Evolutionary conservation across 306 rosid genomes (phyloP).

Genomic region (Cyamopsis tetragonoloba): DNA sequence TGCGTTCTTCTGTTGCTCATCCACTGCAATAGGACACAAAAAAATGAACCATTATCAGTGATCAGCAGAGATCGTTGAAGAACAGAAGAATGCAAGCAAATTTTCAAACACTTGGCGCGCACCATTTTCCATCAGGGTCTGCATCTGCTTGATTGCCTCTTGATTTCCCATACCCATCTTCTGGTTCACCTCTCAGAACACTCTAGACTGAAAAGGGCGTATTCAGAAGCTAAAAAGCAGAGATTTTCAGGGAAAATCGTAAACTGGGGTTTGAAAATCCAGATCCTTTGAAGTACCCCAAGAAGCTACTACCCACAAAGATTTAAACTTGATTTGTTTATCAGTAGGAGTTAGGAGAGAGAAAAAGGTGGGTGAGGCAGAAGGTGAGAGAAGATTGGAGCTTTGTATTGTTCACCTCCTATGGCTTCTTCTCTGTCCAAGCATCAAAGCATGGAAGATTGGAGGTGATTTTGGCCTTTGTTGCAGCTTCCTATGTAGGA

Average conservation of each 20-base stretch:
- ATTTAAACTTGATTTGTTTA: not conserved
- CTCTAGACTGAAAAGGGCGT: conserved; percentile 3
- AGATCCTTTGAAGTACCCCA: conserved; percentile 16
- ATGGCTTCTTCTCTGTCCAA: not conserved
- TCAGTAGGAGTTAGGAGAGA: not conserved
- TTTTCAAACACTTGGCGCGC: conserved; percentile 13
- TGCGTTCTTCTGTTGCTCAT: conserved; percentile 61
- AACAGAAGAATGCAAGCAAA: conserved; percentile 15
- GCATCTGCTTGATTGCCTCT: conserved; percentile 75
- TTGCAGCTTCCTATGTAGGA: conserved; percentile 20
- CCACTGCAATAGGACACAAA: conserved; percentile 46
- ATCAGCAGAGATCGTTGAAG: conserved; percentile 28
- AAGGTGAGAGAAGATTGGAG: conserved; percentile 16
- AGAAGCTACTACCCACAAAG: not conserved
- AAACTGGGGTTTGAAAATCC: conserved; percentile 23
- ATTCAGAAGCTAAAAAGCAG: conserved; percentile 4
- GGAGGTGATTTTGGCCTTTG: conserved; percentile 21
- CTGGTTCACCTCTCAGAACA: conserved; percentile 1
- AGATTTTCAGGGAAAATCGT: conserved; percentile 1
- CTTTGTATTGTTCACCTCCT: conserved; percentile 18
- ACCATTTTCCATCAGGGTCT: conserved; percentile 67
- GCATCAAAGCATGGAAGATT: not conserved
- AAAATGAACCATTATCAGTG: not conserved
- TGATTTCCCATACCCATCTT: conserved; percentile 63
- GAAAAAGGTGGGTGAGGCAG: conserved; percentile 13